Percentiles rank a stretch among this genome's conserved stretches.
Conservation (phyloP, 1,139 yeast genomes). For the Blastobotrys capitulatus region DNA sequence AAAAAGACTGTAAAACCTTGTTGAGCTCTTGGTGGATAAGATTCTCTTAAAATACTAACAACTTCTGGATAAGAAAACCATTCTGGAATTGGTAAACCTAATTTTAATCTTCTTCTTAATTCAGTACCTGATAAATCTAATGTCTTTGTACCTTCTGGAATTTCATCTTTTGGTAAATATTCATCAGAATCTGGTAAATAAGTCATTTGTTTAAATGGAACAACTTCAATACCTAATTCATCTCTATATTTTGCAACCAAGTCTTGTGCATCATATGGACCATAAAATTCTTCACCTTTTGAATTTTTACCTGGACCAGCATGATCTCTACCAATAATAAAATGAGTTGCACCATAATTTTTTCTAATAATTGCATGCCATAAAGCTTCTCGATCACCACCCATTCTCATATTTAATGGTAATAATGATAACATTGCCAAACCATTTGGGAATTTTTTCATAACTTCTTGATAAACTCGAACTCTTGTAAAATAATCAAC, state of each 20-base stretch:
- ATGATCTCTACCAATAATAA: constrained; percentile 96
- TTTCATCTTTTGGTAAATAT: constrained; percentile 92
- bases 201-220: constrained; percentile 96
- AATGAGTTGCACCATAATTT: constrained; percentile 95
- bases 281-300: constrained; percentile 89
- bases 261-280: constrained; percentile 95
- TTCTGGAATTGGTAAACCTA: constrained; percentile 84
- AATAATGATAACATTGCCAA: constrained; percentile 83
- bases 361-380: constrained; percentile 98
- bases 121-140: constrained; percentile 95
- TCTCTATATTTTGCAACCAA: constrained; percentile 68
- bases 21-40: constrained; percentile 83
- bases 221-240: constrained; percentile 84
- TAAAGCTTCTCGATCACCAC: constrained; percentile 96
- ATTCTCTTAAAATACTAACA: constrained; percentile 81
- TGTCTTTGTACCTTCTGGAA: constrained; percentile 73
- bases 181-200: constrained; percentile 93
- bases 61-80: constrained; percentile 99
- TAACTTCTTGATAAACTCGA: constrained; percentile 85
- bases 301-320: constrained; percentile 98
- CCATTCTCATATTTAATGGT: constrained; percentile 99
- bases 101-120: constrained; percentile 78
- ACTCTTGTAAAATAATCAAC: constrained; percentile 97
- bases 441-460: constrained; percentile 89
- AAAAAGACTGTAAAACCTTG: constrained; percentile 81